Evolutionary conservation across 1,139 yeast genomes (phyloP), one percentile per base, ranked within the genome.

Genomic region (Yamadazyma trypodendri): DNA sequence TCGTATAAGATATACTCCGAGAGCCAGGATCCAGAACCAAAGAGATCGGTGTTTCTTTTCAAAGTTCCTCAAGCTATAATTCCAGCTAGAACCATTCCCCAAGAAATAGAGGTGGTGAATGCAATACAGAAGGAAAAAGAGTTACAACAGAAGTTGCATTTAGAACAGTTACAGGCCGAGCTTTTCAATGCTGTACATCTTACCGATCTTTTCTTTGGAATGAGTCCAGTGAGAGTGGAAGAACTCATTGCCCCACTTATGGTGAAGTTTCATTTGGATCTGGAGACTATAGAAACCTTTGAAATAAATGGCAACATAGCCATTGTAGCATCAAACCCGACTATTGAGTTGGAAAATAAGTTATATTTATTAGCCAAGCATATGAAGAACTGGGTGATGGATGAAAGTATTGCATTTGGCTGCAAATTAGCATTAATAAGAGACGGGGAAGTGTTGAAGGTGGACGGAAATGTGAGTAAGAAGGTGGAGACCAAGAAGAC

Each of bases 21-120:
- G 51, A 77, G 92, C 1, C 90, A 85, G 49, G 96, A 87, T 55
- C 76, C 76, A 2, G 96, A 87, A 46, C 96, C 96, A 0, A 71
- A 78, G 40, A 61, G 96, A 45, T 77, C 83, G 11, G 90, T 87
- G 0, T 82, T 77, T 43, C 68, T 88, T 11, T 77, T 75, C 40
- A 52, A 69, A 8, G 61, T 68, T 2, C 63, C 68, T 34, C 54
- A 55, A 40, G 45, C 79, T 0, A 48, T 43, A 3, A 46, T 56
- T 3, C 75, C 75, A 2, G 35, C 45, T 2, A 38, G 55, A 30
- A 54, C 60, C 3, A 56, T 71, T n/a, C 61, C 64, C 39, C 63
- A 65, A 32, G 72, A 60, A 36, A 55, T 61, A 5, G 35, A 41
- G 16, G 25, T 57, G 24, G 46, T 47, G 14, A 62, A 63, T 39